Evolutionary conservation across 2,329 filamentous ascomycete species (phyloP).

Genomic region (Pyricularia pennisetigena): DNA sequence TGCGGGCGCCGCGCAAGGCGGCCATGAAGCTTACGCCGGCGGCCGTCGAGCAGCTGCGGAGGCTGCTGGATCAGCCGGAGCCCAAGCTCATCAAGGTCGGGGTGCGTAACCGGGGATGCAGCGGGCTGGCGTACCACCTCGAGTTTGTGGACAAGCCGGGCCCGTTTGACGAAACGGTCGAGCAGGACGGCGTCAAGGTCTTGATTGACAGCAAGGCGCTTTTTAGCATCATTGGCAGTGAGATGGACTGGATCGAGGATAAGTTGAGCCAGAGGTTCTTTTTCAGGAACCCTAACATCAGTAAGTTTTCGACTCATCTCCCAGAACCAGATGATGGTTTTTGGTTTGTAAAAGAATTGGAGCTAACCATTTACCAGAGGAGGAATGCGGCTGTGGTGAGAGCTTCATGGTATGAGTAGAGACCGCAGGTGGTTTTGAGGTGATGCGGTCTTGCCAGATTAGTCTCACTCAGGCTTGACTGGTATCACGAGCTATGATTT

Average conservation of each 20-base stretch:
- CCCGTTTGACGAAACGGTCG: constrained; percentile 81
- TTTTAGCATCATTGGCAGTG: constrained; percentile 95
- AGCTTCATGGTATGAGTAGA: constrained; percentile 70
- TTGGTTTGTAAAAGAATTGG: not conserved
- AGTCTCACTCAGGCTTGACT: not conserved
- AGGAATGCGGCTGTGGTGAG: constrained; percentile 92
- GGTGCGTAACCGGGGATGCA: constrained; percentile 89
- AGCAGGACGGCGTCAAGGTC: constrained; percentile 93
- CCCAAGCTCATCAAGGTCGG: constrained; percentile 92
- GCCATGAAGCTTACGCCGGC: constrained; percentile 77
- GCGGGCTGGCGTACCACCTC: constrained; percentile 83
- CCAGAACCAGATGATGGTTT: not conserved
- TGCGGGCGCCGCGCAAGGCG: constrained; percentile 71
- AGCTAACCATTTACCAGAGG: constrained; percentile 51
- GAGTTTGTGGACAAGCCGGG: constrained; percentile 92
- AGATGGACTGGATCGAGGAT: constrained; percentile 99
- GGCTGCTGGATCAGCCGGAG: constrained; percentile 72
- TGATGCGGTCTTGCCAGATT: not conserved
- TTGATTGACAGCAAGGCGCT: constrained; percentile 95
- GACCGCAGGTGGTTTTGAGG: not conserved
- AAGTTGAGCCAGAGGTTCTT: constrained; percentile 88
- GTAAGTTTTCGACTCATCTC: constrained; percentile 45
- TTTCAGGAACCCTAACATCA: constrained; percentile 96
- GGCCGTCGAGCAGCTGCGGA: constrained; percentile 69
- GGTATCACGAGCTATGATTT: not conserved